Evolutionary conservation across 345 rosid genomes (phyloP).

Genomic region (Geranium brycei): DNA sequence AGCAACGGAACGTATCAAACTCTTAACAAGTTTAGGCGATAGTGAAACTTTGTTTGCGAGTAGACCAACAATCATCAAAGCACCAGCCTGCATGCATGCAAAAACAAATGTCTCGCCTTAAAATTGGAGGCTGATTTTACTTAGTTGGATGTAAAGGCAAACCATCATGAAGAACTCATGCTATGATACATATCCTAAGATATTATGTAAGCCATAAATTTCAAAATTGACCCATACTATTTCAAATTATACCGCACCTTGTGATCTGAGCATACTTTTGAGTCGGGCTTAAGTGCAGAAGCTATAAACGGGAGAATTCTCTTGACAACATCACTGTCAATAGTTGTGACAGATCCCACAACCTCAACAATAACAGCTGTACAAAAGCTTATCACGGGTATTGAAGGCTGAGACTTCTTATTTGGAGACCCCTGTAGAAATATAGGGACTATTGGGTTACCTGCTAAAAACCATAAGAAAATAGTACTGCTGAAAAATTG

Average conservation of each 20-base stretch:
- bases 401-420: constrained; percentile 60
- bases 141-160: too few species aligned
- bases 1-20: constrained; percentile 55
- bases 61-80: constrained; percentile 70
- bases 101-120: neutral
- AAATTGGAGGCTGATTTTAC: neutral
- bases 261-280: constrained; percentile 51
- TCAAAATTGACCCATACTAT: too few species aligned
- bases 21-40: constrained; percentile 58
- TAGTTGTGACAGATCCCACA: constrained; percentile 44
- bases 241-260: constrained; percentile 36
- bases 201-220: too few species aligned
- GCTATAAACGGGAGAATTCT: constrained; percentile 65
- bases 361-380: constrained; percentile 73
- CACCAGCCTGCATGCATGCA: constrained; percentile 67
- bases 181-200: neutral
- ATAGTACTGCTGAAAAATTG: neutral
- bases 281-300: constrained; percentile 55
- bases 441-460: constrained; percentile 9
- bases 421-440: constrained; percentile 47
- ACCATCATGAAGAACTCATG: too few species aligned
- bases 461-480: constrained; percentile 1
- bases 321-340: constrained; percentile 57
- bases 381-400: constrained; percentile 50
- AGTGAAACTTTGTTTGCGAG: constrained; percentile 57